Evolutionary conservation across 169 alveolate genomes (phyloP).

Genomic region (Pseudocohnilembus persalinus): DNA sequence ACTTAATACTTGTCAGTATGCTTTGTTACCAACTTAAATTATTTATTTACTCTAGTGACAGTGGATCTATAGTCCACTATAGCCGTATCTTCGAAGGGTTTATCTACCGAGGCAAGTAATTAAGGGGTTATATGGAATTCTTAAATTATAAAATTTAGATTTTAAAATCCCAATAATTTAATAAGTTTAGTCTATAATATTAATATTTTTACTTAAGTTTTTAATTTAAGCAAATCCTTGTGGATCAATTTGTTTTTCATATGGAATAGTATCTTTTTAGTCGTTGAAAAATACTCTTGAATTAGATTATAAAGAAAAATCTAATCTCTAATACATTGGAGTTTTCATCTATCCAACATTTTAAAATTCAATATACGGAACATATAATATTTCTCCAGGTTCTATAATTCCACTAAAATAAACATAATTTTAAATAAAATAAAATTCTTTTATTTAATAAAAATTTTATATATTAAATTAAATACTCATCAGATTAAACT

Average conservation of each 20-base stretch:
- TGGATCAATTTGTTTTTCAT: not conserved
- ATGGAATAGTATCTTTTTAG: not conserved
- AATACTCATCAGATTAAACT: not conserved
- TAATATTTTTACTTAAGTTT: too few relatives aligned
- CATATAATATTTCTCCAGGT: not conserved
- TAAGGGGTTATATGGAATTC: not conserved
- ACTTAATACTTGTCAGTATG: not conserved
- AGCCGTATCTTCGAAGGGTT: not conserved
- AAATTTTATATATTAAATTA: too few relatives aligned
- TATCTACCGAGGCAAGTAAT: not conserved
- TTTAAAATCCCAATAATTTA: not conserved
- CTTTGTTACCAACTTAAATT: not conserved
- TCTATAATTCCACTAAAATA: constrained; percentile 1
- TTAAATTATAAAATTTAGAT: not conserved
- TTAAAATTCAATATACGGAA: not conserved
- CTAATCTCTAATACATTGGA: not conserved
- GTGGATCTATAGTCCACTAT: constrained; percentile 2
- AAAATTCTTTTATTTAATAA: not conserved
- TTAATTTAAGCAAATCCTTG: not conserved
- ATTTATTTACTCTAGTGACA: constrained; percentile 2
- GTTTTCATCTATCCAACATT: constrained; percentile 4
- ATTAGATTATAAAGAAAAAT: not conserved
- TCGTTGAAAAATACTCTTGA: not conserved
- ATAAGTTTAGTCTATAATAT: not conserved
- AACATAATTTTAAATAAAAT: too few relatives aligned